A percentile compares a stretch with the other conserved stretches of the same genome.
Conservation (phyloP, 2,329 filamentous ascomycete genomes). For the Macrophomina tecta region DNA sequence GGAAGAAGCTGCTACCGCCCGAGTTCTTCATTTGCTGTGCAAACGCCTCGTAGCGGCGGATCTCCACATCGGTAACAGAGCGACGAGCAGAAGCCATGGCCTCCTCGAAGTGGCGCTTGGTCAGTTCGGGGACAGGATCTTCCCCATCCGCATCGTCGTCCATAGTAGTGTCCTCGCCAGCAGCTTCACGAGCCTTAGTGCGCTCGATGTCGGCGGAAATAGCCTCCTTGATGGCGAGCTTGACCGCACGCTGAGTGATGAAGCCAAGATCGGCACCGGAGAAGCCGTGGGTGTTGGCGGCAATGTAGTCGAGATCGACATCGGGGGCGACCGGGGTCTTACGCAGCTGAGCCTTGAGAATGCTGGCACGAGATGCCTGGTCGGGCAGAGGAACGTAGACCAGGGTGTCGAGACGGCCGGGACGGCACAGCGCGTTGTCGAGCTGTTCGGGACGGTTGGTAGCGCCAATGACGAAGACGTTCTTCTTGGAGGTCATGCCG, state of each 20-base stretch:
- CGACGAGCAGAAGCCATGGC: constrained; percentile 94
- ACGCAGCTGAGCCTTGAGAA: constrained; percentile 93
- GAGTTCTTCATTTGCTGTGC: constrained; percentile 99
- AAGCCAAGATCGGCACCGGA: constrained; percentile 99
- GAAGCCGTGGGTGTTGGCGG: constrained; percentile 97
- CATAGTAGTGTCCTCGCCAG: constrained; percentile 77
- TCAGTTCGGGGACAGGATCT: constrained; percentile 94
- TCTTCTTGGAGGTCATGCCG: constrained; percentile 99
- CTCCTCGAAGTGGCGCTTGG: constrained; percentile 97
- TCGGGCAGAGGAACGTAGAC: constrained; percentile 98
- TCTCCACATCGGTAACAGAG: constrained; percentile 96
- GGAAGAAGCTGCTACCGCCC: constrained; percentile 95
- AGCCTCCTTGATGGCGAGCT: constrained; percentile 98
- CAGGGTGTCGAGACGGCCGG: constrained; percentile 96
- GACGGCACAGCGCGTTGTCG: constrained; percentile 96
- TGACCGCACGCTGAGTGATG: constrained; percentile 97
- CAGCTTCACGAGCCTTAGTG: constrained; percentile 84
- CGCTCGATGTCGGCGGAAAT: constrained; percentile 89
- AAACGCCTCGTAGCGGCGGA: constrained; percentile 97
- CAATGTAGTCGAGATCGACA: constrained; percentile 89
- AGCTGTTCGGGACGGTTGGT: constrained; percentile 99
- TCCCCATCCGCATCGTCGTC: constrained; percentile 78
- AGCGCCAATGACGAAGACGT: constrained; percentile 98
- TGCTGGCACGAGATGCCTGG: constrained; percentile 84
- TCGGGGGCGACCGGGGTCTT: constrained; percentile 93